Base-by-base conservation (phyloP, 2,329 filamentous ascomycete genomes). In the Talaromyces sp. region DNA sequence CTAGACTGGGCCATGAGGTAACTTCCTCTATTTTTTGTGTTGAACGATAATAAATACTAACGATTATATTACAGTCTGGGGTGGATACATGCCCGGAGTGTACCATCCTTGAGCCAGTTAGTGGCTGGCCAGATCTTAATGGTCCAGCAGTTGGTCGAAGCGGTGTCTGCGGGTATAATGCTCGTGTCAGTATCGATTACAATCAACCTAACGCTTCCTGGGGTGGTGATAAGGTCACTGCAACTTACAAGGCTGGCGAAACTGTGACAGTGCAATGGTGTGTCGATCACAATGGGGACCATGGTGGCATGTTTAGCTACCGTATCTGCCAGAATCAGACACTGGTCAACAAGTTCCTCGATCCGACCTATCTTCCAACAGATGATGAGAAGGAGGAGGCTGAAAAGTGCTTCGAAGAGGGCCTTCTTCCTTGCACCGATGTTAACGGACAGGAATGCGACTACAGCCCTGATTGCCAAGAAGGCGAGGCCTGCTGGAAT, bases 221-320 rank as follows among this genome's bases (percentile, higher is more conserved):
- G 81, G 81, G 81, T 24, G 72, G 68, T 10, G 58, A 11, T 7
- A 27, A 70, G 0, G 69, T 75, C 0, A 78, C 82, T 0, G 75
- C 68, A 1, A 80, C 75, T 1, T 84, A 83, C 68, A 68, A 69
- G 0, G 70, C 78, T 0, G 82, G 81, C 0, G 71, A 83, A 10
- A 68, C 75, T 0, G 69, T 83, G 26, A 78, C 81, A 26, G 81
- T 84, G 0, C 72, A 82, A 66, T 84, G 82, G 82, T 84, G 82
- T 57, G 76, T 84, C 19, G 82, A 84, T 65, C 71, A 82, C 69
- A 84, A 84, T 64, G 82, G 82, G 0, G 81, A 84, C 64, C 82
- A 84, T 63, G 81, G 81, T 27, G 82, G 81, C 68, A 84, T 84
- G 81, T 84, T 83, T 69, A 76, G 70, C 64, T 84, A 82, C 68